These are phyloP conservation scores for Pseudocercospora fijiensis DNA, from an alignment of 2,329 filamentous ascomycete species.

Conservation along the genomic window DNA sequence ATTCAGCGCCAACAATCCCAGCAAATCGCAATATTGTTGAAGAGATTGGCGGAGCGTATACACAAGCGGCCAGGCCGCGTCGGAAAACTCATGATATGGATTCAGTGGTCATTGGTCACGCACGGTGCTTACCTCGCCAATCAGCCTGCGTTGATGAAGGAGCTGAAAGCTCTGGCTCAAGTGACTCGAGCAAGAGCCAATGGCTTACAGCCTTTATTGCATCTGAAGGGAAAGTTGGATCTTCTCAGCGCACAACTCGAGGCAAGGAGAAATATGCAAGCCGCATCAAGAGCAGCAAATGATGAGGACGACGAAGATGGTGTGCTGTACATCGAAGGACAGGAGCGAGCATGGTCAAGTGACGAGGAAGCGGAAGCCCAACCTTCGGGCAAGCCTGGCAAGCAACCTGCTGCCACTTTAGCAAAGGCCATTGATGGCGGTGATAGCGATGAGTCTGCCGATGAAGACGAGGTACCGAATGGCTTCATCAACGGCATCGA, in stretches of 20 bases:
- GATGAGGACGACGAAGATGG: slow-evolving; percentile 68
- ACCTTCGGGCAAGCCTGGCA: slow-evolving; percentile 40
- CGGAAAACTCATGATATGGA: slow-evolving; percentile 88
- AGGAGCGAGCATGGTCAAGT: slow-evolving; percentile 57
- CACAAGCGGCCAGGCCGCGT: slow-evolving; percentile 85
- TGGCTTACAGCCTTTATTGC: slow-evolving; percentile 76
- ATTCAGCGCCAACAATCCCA: slow-evolving; percentile 86
- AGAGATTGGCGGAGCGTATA: slow-evolving; percentile 81
- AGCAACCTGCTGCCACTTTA: background rate
- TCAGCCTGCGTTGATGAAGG: slow-evolving; percentile 77
- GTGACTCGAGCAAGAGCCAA: slow-evolving; percentile 84
- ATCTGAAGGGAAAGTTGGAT: slow-evolving; percentile 92
- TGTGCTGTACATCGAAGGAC: slow-evolving; percentile 83
- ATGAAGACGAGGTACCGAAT: slow-evolving; percentile 17
- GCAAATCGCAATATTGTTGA: slow-evolving; percentile 74
- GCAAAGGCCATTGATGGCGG: slow-evolving; percentile 15
- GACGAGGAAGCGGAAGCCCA: slow-evolving; percentile 54
- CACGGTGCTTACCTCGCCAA: slow-evolving; percentile 89
- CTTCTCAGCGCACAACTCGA: slow-evolving; percentile 90
- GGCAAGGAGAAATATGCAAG: slow-evolving; percentile 68
- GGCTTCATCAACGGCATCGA: slow-evolving; percentile 22
- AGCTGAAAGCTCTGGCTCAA: slow-evolving; percentile 74
- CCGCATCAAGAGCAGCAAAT: slow-evolving; percentile 46
- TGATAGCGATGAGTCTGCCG: slow-evolving; percentile 20
- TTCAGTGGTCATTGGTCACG: slow-evolving; percentile 89